phyloP scores from a whole-genome alignment of 257 asterid genomes.

The Marsdenia floribunda region DNA sequence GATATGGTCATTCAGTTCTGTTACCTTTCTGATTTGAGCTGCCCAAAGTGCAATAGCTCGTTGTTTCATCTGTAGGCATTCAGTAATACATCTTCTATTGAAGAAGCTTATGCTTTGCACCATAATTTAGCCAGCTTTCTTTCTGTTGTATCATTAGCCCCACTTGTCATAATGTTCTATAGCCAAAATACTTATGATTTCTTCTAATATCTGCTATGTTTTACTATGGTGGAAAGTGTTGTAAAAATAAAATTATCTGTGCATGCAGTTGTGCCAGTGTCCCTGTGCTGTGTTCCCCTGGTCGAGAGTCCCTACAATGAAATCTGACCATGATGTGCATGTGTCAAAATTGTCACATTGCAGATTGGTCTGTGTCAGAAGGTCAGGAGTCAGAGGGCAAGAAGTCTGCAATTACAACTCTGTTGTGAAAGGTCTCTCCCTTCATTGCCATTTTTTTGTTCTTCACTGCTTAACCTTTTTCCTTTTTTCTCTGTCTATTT shows the following conservation, averaged over 20 bases:
- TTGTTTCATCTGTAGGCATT: neutral
- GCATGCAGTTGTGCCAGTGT: neutral
- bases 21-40: neutral
- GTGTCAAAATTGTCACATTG: slow-evolving; percentile 15
- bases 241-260: neutral
- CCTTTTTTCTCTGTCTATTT: neutral
- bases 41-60: too few species aligned
- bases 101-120: too few species aligned
- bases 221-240: neutral
- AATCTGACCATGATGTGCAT: neutral
- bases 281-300: neutral
- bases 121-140: too few species aligned
- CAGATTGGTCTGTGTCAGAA: slow-evolving; percentile 97
- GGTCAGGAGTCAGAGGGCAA: slow-evolving; percentile 80
- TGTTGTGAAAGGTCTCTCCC: slow-evolving; percentile 67
- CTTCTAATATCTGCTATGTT: too few species aligned
- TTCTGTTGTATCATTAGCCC: too few species aligned
- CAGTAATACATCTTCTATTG: neutral
- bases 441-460: neutral
- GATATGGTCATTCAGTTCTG: neutral
- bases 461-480: slow-evolving; percentile 1
- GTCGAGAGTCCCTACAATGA: neutral
- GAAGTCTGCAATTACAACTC: slow-evolving; percentile 78
- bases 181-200: too few species aligned
- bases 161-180: too few species aligned